Evolutionary conservation across 495 filamentous ascomycete species (phyloP).

Genomic region (Thermochaetoides thermophila): DNA sequence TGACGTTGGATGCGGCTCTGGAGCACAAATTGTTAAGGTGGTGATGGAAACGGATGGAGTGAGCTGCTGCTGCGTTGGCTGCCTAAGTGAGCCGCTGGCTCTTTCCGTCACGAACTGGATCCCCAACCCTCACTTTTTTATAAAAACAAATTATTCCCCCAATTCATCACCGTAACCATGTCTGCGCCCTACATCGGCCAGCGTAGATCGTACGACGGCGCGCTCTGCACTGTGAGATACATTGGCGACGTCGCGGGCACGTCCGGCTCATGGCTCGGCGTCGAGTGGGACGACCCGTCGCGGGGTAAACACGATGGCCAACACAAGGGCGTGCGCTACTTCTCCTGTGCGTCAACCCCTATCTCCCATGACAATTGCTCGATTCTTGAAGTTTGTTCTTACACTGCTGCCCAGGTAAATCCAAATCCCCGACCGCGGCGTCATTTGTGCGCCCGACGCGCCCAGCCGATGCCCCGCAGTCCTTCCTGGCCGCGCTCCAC

Average conservation of each 20-base stretch:
- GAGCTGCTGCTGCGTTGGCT: neutral
- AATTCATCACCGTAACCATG: neutral
- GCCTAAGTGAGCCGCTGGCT: neutral
- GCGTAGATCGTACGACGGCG: slow-evolving; percentile 60
- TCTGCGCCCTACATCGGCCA: slow-evolving; percentile 38
- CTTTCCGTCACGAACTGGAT: neutral
- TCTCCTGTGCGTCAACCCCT: slow-evolving; percentile 46
- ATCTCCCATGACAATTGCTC: neutral
- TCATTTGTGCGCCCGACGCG: slow-evolving; percentile 78
- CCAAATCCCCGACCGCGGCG: slow-evolving; percentile 49
- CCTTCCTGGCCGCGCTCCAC: slow-evolving; percentile 65
- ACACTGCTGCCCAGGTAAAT: slow-evolving; percentile 36
- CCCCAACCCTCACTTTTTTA: neutral
- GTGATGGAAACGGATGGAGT: neutral
- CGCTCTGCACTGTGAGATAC: slow-evolving; percentile 73
- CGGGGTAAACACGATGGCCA: slow-evolving; percentile 84
- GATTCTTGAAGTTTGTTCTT: neutral
- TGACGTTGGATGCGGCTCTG: no score
- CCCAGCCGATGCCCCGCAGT: slow-evolving; percentile 45
- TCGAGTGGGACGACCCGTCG: slow-evolving; percentile 85
- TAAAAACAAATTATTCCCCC: neutral
- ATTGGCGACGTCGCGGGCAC: slow-evolving; percentile 63
- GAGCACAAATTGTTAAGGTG: neutral
- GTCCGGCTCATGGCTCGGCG: slow-evolving; percentile 73
- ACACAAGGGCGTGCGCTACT: slow-evolving; percentile 66